These are phyloP conservation scores for Podila clonocystis DNA, from an alignment of 192 early-diverging fungal species.

Conservation along the genomic window DNA sequence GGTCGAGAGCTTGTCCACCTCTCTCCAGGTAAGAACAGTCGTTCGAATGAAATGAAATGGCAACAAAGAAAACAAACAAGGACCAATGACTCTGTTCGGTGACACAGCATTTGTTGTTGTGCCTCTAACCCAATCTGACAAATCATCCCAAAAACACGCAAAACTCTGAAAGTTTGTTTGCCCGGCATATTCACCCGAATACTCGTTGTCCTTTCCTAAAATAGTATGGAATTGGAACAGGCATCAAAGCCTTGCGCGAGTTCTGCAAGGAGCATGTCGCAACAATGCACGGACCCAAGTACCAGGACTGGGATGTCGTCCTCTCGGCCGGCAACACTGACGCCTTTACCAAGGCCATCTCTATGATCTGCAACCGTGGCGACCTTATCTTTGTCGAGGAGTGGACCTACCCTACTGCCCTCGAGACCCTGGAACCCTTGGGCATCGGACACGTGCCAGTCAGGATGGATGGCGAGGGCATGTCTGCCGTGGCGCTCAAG, in stretches of 20 bases:
- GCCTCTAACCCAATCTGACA: too few species aligned
- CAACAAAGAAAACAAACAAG: not conserved
- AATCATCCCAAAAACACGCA: too few species aligned
- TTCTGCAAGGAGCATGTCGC: slow-evolving; percentile 60
- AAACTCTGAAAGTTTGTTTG: slow-evolving; percentile 5
- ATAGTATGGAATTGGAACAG: slow-evolving; percentile 69
- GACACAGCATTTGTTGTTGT: too few species aligned
- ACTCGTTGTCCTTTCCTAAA: slow-evolving; percentile 35
- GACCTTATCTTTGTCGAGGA: slow-evolving; percentile 71
- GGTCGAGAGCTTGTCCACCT: slow-evolving; percentile 27
- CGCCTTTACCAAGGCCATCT: slow-evolving; percentile 65
- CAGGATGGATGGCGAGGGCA: slow-evolving; percentile 68
- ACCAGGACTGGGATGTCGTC: slow-evolving; percentile 73
- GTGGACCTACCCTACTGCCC: slow-evolving; percentile 70
- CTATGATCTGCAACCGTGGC: slow-evolving; percentile 65
- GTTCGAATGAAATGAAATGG: not conserved
- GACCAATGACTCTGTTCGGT: not conserved
- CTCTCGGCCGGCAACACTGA: slow-evolving; percentile 72
- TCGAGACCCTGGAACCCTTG: slow-evolving; percentile 63
- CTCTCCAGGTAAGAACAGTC: slow-evolving; percentile 38
- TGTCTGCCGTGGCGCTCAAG: slow-evolving; percentile 65
- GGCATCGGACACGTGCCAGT: slow-evolving; percentile 59
- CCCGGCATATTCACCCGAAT: not conserved
- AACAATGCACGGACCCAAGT: slow-evolving; percentile 59
- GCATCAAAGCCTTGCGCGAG: slow-evolving; percentile 53